phyloP scores from a whole-genome alignment of 257 asterid species.

The Linderniella brevidens region DNA sequence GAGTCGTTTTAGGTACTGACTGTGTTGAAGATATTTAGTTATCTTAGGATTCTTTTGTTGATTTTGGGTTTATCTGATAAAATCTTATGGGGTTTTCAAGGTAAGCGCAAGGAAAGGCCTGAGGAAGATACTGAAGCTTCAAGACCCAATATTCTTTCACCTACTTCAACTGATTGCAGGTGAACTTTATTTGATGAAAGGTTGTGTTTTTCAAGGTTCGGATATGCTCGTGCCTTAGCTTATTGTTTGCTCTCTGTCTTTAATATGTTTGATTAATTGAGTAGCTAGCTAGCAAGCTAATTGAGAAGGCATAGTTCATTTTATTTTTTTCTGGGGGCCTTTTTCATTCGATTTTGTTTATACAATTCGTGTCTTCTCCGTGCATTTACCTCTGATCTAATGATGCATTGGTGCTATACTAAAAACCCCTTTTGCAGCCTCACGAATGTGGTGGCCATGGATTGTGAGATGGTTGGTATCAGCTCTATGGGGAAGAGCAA shows the following conservation, averaged over 20 bases:
- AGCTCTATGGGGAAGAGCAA: slow-evolving; percentile 51
- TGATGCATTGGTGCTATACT: slow-evolving; percentile 3
- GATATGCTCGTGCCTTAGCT: neutral
- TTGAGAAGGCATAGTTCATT: no score
- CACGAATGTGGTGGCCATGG: slow-evolving; percentile 75
- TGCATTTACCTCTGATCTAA: slow-evolving; percentile 7
- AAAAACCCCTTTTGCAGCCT: slow-evolving; percentile 27
- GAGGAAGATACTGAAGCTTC: slow-evolving; percentile 33
- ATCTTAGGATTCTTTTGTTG: neutral
- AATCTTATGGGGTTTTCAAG: slow-evolving; percentile 14
- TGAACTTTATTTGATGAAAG: slow-evolving; percentile 11
- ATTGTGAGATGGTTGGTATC: slow-evolving; percentile 97
- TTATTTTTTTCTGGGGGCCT: no score
- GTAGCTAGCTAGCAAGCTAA: neutral
- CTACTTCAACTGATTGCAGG: slow-evolving; percentile 75
- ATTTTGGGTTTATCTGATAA: neutral
- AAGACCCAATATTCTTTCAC: slow-evolving; percentile 45
- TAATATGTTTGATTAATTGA: neutral
- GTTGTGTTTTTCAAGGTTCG: neutral
- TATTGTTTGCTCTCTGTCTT: neutral
- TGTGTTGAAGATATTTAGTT: neutral
- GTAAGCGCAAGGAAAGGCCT: slow-evolving; percentile 67
- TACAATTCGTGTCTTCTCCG: neutral
- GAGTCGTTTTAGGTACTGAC: no score
- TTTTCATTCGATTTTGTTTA: no score